Conservation (phyloP, 371 early-diverging fungal genomes). For the Apophysomyces ossiformis region DNA sequence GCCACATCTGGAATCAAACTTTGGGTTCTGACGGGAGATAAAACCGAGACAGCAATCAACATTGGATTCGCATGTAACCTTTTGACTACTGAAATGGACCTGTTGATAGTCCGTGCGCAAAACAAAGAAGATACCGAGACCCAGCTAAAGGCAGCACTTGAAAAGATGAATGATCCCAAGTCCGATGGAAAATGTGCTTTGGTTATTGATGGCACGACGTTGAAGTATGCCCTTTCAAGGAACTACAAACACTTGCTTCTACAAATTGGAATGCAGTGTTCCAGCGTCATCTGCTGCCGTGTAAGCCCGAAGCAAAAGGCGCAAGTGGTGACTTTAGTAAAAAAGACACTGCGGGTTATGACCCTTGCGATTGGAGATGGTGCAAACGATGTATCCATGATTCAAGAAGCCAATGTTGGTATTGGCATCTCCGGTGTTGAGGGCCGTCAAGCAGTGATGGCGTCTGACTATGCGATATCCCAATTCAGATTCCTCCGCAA, state of each 20-base stretch:
- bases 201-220: slow-evolving; percentile 90
- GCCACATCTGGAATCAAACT: slow-evolving; percentile 91
- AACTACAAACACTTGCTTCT: slow-evolving; percentile 62
- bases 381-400: slow-evolving; percentile 95
- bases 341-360: slow-evolving; percentile 70
- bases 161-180: slow-evolving; percentile 8
- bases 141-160: slow-evolving; percentile 40
- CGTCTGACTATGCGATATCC: slow-evolving; percentile 88
- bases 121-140: slow-evolving; percentile 63
- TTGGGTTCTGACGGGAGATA: slow-evolving; percentile 99
- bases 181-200: slow-evolving; percentile 55
- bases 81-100: slow-evolving; percentile 62
- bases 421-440: slow-evolving; percentile 95
- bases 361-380: slow-evolving; percentile 90
- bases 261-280: slow-evolving; percentile 68
- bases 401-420: slow-evolving; percentile 90
- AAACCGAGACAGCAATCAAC: slow-evolving; percentile 97
- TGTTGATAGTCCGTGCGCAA: slow-evolving; percentile 68
- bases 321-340: slow-evolving; percentile 68
- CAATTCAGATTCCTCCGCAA: slow-evolving; percentile 80
- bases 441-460: slow-evolving; percentile 90
- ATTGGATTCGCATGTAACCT: slow-evolving; percentile 92
- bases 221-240: slow-evolving; percentile 77
- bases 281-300: slow-evolving; percentile 86
- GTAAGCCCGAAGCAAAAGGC: slow-evolving; percentile 92